Evolutionary conservation across 805 yeast species (phyloP).

Genomic region (Saccharomycopsis oosterbeekiorum): DNA sequence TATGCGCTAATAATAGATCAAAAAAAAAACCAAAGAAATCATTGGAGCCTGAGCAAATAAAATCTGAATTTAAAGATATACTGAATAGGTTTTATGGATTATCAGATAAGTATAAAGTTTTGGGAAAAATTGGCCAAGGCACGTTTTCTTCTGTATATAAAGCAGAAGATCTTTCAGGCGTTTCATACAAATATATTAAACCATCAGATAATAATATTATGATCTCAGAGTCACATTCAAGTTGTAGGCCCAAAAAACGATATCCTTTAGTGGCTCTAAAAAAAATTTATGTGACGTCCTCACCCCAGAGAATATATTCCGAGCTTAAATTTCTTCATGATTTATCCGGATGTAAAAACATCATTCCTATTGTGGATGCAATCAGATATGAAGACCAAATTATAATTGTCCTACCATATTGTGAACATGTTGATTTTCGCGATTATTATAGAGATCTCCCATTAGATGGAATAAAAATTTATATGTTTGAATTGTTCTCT

Average conservation of each 20-base stretch:
- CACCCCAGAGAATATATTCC: slow-evolving; percentile 83
- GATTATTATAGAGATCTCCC: slow-evolving; percentile 77
- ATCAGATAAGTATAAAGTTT: slow-evolving; percentile 23
- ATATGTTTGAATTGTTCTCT: slow-evolving; percentile 68
- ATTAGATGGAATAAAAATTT: slow-evolving; percentile 66
- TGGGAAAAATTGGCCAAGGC: slow-evolving; percentile 62
- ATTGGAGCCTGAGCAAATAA: background rate
- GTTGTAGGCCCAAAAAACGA: slow-evolving; percentile 1
- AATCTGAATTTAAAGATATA: slow-evolving; percentile 5
- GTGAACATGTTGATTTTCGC: slow-evolving; percentile 83
- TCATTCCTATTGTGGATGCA: slow-evolving; percentile 87
- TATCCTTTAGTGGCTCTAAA: slow-evolving; percentile 64
- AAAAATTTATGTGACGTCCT: slow-evolving; percentile 88
- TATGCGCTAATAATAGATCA: background rate
- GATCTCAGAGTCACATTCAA: background rate
- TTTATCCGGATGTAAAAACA: slow-evolving; percentile 56
- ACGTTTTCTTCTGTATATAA: slow-evolving; percentile 83
- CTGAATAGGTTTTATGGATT: slow-evolving; percentile 6
- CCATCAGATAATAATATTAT: background rate
- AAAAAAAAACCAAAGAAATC: background rate
- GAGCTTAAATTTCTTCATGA: slow-evolving; percentile 72
- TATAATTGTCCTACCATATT: slow-evolving; percentile 84
- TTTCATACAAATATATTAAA: slow-evolving; percentile 37
- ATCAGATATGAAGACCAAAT: slow-evolving; percentile 85
- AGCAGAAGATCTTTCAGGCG: slow-evolving; percentile 43